Conservation (phyloP, 306 rosid species). For the Abrus pulchellus region DNA sequence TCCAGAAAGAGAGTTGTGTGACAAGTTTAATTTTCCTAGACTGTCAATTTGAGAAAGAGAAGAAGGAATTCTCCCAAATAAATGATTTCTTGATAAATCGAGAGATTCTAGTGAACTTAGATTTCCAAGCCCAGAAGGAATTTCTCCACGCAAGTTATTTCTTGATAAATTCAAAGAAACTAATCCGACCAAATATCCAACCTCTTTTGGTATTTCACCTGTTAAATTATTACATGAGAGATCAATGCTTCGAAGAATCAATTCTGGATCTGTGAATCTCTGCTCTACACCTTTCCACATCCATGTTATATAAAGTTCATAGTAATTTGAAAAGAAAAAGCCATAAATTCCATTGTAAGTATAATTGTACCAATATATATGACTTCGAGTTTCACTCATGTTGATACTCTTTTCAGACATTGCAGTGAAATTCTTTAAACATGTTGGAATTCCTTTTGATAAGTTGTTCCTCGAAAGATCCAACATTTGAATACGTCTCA, state of each 20-base stretch:
- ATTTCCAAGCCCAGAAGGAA: conserved; percentile 2
- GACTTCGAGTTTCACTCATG: not conserved
- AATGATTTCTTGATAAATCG: conserved; percentile 38
- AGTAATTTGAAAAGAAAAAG: no score
- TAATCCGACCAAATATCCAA: conserved; percentile 4
- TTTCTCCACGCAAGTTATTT: conserved; percentile 39
- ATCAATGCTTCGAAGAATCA: conserved; percentile 27
- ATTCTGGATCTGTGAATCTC: not conserved
- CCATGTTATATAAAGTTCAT: no score
- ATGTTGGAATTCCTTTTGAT: not conserved
- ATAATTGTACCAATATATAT: fast-evolving
- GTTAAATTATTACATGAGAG: conserved; percentile 35
- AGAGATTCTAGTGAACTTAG: conserved; percentile 16
- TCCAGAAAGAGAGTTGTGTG: conserved; percentile 11
- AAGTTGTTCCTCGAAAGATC: not conserved
- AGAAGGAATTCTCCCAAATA: not conserved
- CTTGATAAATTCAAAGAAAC: conserved; percentile 35
- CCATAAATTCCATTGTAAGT: not conserved
- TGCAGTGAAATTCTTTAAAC: not conserved
- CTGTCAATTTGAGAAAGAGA: conserved; percentile 10
- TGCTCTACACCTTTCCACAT: no score
- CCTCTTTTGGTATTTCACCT: conserved; percentile 17
- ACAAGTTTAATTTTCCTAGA: not conserved
- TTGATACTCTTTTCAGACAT: not conserved
- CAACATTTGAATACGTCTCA: not conserved